phyloP scores from a whole-genome alignment of 768 basidiomycete species.

The Pulveroboletus frians region DNA sequence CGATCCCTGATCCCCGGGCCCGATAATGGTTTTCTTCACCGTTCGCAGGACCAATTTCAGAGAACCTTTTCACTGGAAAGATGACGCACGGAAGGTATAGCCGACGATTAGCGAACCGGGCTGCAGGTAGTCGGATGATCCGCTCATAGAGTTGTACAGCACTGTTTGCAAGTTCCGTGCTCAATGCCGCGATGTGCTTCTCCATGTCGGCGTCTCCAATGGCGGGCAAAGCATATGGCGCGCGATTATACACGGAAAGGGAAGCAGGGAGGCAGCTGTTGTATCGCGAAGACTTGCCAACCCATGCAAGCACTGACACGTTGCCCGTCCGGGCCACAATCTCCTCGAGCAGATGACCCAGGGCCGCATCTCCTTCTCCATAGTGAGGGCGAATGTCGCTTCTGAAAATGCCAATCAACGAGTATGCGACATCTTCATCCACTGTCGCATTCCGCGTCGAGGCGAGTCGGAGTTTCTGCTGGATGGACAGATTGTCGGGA shows the following conservation, averaged over 20 bases:
- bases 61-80: constrained; percentile 3
- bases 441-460: constrained; percentile 3
- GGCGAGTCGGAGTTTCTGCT: constrained; percentile 6
- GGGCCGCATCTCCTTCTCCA: background rate
- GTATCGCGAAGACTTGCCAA: constrained; percentile 1
- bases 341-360: constrained; percentile 8
- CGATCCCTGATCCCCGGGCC: constrained; percentile 3
- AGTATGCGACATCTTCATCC: constrained; percentile 8
- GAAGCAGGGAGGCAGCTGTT: constrained; percentile 9
- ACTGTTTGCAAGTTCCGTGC: background rate
- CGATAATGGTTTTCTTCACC: background rate
- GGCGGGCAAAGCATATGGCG: too few relatives aligned
- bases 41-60: background rate
- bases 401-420: constrained; percentile 11
- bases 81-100: constrained; percentile 11
- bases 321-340: constrained; percentile 5
- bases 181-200: background rate
- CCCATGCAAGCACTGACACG: constrained; percentile 3
- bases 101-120: constrained; percentile 1
- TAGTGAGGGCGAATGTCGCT: constrained; percentile 5
- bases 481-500: background rate
- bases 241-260: background rate
- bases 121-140: background rate
- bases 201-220: background rate
- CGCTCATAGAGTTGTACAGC: background rate